Evolutionary conservation across 139 green algal genomes (phyloP), one percentile per base, ranked within the genome.

Genomic region (Choricystis sp.): DNA sequence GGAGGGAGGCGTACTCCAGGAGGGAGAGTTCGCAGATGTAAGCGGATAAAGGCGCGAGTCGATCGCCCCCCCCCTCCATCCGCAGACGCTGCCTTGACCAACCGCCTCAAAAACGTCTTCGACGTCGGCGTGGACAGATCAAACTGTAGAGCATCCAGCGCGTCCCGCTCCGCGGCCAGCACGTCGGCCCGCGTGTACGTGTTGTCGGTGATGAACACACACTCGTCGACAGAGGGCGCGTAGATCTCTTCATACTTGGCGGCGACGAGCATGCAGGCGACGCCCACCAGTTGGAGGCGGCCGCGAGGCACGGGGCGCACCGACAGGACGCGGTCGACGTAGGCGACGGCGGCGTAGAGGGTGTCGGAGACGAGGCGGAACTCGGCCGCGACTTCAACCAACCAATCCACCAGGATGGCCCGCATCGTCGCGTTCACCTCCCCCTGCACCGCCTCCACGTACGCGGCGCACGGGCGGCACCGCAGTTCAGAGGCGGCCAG

Each of bases 211-310:
- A 98, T 97, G 81, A 94, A 96, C 67, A 80, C 90, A 66, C 95
- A 97, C 57, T 96, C 87, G 40, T 85, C 73, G 20, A 96, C 69
- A 31, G 55, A 40, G 2, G 65, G 90, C 4, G 92, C 81, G 66
- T 96, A 96, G 57, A 97, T 96, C 81, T 98, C 92, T 77, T 97
- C 89, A 66, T 94, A 98, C 74, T 98, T 98, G 65, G 85, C 72
- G 2, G 92, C 92, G 23, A 96, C 72, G 65, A 94, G 86, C 87
- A 97, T 95, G 78, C 78, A 88, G 2, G 90, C 83, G 48, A 98
- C 81, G 60, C 91, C 91, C 29, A 96, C 79, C 20, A 92, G 82
- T 75, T 92, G 84, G 48, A 93, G 69, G 64, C 69, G 60, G 31
- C 74, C 75, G 49, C 72, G 73, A 31, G 58, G 28, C 19, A 89